Conservation (phyloP, 768 basidiomycete genomes). For the Strobilomyces echinocephalus region DNA sequence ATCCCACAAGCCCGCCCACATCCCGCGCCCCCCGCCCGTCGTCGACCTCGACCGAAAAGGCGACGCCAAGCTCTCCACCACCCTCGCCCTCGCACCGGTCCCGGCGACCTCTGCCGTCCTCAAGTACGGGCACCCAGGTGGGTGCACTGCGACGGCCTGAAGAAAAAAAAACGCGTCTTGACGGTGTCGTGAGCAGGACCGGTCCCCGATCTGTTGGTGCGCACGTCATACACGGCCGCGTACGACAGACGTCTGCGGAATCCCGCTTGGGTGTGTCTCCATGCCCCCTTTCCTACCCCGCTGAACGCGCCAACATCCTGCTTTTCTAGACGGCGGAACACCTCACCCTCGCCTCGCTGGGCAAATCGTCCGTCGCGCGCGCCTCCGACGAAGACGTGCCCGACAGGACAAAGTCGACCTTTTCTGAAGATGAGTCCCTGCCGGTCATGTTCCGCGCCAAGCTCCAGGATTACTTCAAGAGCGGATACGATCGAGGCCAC, state of each 20-base stretch:
- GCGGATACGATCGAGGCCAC: conserved; percentile 95
- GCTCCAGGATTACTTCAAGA: conserved; percentile 84
- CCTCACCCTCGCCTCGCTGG: conserved; percentile 73
- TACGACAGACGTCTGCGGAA: conserved; percentile 90
- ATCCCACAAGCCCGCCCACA: conserved; percentile 25
- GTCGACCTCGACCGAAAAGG: conserved; percentile 46
- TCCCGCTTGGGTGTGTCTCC: conserved; percentile 80
- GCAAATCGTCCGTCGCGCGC: conserved; percentile 38
- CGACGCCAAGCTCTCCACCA: conserved; percentile 37
- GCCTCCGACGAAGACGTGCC: conserved; percentile 41
- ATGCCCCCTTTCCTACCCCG: too few species aligned
- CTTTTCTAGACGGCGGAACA: conserved; percentile 87
- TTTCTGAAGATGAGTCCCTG: conserved; percentile 77
- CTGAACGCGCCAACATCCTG: not conserved
- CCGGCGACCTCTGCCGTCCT: conserved; percentile 39
- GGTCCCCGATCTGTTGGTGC: conserved; percentile 69
- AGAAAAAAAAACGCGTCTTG: not conserved
- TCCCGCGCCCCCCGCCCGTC: conserved; percentile 28
- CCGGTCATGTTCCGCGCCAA: conserved; percentile 77
- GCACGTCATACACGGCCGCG: conserved; percentile 80
- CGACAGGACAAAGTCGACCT: conserved; percentile 72
- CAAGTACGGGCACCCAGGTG: conserved; percentile 36
- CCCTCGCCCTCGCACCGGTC: conserved; percentile 22
- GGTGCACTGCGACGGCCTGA: not conserved
- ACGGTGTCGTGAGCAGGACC: conserved; percentile 56